Conservation (phyloP, 345 rosid species). For the Linum tenue region DNA sequence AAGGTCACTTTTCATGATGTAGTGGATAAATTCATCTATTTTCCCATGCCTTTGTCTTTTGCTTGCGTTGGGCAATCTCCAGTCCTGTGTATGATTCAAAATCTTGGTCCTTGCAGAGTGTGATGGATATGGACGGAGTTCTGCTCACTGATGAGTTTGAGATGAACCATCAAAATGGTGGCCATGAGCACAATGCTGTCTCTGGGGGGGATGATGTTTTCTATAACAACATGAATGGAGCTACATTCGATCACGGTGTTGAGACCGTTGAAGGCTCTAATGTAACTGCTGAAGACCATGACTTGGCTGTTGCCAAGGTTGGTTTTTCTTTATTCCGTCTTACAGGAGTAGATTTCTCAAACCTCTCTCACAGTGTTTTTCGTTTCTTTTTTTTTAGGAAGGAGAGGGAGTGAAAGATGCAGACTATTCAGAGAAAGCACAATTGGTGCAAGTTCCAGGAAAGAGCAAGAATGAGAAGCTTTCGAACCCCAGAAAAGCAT, state of each 20-base stretch:
- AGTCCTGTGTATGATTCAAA: background rate
- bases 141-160: slow-evolving; percentile 36
- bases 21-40: background rate
- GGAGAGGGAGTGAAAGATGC: slow-evolving; percentile 29
- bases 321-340: slow-evolving; percentile 10
- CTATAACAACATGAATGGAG: slow-evolving; percentile 20
- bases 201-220: slow-evolving; percentile 26
- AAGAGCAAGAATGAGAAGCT: slow-evolving; percentile 45
- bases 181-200: slow-evolving; percentile 23
- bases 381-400: slow-evolving; percentile 23
- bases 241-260: slow-evolving; percentile 27
- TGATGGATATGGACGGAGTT: slow-evolving; percentile 47
- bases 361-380: slow-evolving; percentile 10
- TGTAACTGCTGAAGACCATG: slow-evolving; percentile 16
- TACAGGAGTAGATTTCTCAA: background rate
- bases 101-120: slow-evolving; percentile 1
- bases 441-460: slow-evolving; percentile 34
- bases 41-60: background rate
- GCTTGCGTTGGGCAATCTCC: background rate
- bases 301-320: slow-evolving; percentile 14
- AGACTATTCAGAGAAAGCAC: slow-evolving; percentile 25
- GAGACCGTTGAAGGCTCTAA: slow-evolving; percentile 21
- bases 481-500: slow-evolving; percentile 28
- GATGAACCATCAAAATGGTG: slow-evolving; percentile 45
- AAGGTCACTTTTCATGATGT: background rate